phyloP scores from a whole-genome alignment of 495 filamentous ascomycete species.

The Hypoxylon fuscum region DNA sequence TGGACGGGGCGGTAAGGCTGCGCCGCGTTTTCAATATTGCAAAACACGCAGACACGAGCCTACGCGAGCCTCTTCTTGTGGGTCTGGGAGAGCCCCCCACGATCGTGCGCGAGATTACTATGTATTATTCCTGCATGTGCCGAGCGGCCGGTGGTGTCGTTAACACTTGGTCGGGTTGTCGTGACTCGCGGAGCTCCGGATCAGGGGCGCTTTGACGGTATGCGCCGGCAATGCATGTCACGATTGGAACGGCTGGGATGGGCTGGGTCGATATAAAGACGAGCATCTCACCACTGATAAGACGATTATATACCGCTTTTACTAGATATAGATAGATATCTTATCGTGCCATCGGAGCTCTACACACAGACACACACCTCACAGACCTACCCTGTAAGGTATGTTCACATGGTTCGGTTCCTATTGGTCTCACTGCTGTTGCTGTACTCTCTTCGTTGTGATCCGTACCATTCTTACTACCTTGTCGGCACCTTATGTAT shows the following conservation, averaged over 20 bases:
- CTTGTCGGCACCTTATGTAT: background rate
- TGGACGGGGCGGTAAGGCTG: no score
- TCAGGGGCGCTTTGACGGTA: slow-evolving; percentile 10
- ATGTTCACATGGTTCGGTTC: slow-evolving; percentile 26
- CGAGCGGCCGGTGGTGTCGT: slow-evolving; percentile 19
- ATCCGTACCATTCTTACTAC: slow-evolving; percentile 7
- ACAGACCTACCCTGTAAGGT: slow-evolving; percentile 17
- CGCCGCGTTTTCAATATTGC: no score
- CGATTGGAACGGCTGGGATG: no score
- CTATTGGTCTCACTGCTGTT: slow-evolving; percentile 23
- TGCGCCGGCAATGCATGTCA: slow-evolving; percentile 20
- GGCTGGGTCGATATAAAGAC: slow-evolving; percentile 20
- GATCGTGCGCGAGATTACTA: slow-evolving; percentile 5
- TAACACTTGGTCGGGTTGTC: slow-evolving; percentile 1
- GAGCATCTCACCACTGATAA: slow-evolving; percentile 2
- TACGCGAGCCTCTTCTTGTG: background rate
- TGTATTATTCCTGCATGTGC: slow-evolving; percentile 8
- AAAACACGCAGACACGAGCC: no score
- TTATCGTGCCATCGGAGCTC: background rate
- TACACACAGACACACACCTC: no score
- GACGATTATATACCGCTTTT: slow-evolving; percentile 4
- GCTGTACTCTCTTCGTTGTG: slow-evolving; percentile 11
- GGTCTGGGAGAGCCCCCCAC: slow-evolving; percentile 9
- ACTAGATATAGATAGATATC: background rate
- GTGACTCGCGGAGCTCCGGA: slow-evolving; percentile 31